Percentiles rank a stretch among this genome's conserved stretches.
phyloP scores from a whole-genome alignment of 192 early-diverging fungal species.

The Kickxella alabastrina region DNA sequence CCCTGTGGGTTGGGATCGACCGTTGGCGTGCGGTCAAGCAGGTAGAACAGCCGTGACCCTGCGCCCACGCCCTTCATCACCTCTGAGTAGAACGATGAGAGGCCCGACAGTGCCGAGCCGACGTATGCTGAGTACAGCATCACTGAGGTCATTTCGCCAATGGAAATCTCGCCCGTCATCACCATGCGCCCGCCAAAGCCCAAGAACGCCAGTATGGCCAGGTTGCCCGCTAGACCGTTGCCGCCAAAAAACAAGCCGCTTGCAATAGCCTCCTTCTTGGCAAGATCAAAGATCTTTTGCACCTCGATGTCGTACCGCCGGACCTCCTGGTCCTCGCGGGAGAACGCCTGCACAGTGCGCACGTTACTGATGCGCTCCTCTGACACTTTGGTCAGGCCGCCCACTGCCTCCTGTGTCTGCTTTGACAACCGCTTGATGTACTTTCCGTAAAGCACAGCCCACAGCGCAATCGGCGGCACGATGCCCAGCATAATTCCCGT shows the following conservation, averaged over 20 bases:
- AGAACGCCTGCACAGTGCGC: slow-evolving; percentile 55
- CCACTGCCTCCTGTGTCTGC: slow-evolving; percentile 62
- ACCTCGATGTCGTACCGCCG: slow-evolving; percentile 33
- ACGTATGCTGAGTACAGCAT: slow-evolving; percentile 68
- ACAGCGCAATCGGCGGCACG: slow-evolving; percentile 68
- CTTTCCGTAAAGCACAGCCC: slow-evolving; percentile 65
- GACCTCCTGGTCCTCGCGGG: slow-evolving; percentile 35
- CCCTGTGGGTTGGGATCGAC: slow-evolving; percentile 29
- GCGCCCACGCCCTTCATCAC: slow-evolving; percentile 70
- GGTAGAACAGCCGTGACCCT: slow-evolving; percentile 56
- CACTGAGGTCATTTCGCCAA: slow-evolving; percentile 67
- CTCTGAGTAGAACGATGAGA: slow-evolving; percentile 67
- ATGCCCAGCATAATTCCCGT: slow-evolving; percentile 69
- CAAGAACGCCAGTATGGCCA: slow-evolving; percentile 61
- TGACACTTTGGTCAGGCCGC: slow-evolving; percentile 63
- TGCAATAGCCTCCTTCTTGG: slow-evolving; percentile 53
- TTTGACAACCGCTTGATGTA: slow-evolving; percentile 59
- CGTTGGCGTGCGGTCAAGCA: slow-evolving; percentile 52
- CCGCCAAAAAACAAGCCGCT: slow-evolving; percentile 63
- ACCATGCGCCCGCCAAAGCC: slow-evolving; percentile 67
- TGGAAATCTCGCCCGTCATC: slow-evolving; percentile 52
- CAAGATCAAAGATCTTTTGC: slow-evolving; percentile 40
- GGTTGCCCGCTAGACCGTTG: slow-evolving; percentile 59
- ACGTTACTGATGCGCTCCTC: slow-evolving; percentile 60
- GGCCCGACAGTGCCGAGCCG: slow-evolving; percentile 53